These are phyloP conservation scores for Aegilops umbellulata DNA, from an alignment of 176 grass and related monocot genomes.

Conservation along the genomic window DNA sequence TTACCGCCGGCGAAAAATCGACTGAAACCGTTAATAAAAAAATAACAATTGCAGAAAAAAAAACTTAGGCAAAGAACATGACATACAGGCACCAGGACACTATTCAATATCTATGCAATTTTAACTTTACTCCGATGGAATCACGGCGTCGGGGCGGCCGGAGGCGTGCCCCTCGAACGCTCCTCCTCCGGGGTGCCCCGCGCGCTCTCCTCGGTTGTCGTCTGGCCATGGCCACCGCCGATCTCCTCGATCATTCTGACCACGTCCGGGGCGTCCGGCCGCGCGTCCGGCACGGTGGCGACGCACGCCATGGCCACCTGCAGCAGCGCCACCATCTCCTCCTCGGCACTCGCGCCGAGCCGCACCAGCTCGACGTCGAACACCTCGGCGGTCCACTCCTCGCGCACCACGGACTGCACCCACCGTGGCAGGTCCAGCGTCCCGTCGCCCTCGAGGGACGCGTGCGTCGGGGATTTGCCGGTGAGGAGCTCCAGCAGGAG, in stretches of 20 bases:
- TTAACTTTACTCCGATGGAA: neutral
- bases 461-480: constrained; percentile 73
- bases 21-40: too few relatives aligned
- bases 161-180: constrained; percentile 61
- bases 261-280: constrained; percentile 67
- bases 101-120: constrained; percentile 29
- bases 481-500: constrained; percentile 87
- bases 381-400: constrained; percentile 99
- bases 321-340: constrained; percentile 97
- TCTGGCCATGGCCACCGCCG: constrained; percentile 41
- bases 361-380: constrained; percentile 97
- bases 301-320: constrained; percentile 99
- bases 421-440: constrained; percentile 87
- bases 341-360: constrained; percentile 74
- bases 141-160: constrained; percentile 63
- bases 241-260: constrained; percentile 92
- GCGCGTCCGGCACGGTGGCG: constrained; percentile 68
- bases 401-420: constrained; percentile 97
- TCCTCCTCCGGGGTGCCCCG: constrained; percentile 53
- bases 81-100: too few relatives aligned
- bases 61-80: too few relatives aligned
- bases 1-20: too few relatives aligned
- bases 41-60: too few relatives aligned
- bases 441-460: constrained; percentile 77
- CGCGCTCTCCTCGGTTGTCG: constrained; percentile 58